Evolutionary conservation across 129 eudicot genomes (phyloP).

Genomic region (Rutidosis leptorrhynchoides): DNA sequence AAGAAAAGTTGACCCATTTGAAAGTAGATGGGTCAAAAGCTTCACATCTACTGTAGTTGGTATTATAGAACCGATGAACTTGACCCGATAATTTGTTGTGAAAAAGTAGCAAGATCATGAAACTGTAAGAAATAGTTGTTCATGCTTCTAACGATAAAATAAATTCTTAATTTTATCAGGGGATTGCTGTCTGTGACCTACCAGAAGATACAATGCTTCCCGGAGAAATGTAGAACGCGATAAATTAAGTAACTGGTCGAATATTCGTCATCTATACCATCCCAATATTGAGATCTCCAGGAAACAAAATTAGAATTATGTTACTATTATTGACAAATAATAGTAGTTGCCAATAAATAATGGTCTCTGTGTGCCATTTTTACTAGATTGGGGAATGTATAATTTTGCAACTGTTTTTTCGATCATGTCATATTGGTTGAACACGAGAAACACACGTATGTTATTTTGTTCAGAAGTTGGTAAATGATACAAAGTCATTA

Average conservation of each 20-base stretch:
- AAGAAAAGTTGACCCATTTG: not conserved
- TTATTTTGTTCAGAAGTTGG: not conserved
- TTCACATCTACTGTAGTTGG: not conserved
- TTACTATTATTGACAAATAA: constrained; percentile 23
- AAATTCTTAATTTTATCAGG: constrained; percentile 37
- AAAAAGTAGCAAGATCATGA: not conserved
- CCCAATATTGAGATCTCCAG: constrained; percentile 20
- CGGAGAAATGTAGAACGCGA: constrained; percentile 67
- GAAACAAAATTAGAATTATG: constrained; percentile 22
- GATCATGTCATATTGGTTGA: constrained; percentile 15
- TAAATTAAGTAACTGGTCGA: constrained; percentile 5
- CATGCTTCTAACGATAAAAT: not conserved
- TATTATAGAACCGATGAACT: not conserved
- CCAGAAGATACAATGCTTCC: constrained; percentile 98
- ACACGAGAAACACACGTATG: constrained; percentile 9
- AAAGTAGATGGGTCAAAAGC: not conserved
- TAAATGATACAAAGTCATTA: not conserved
- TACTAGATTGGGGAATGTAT: constrained; percentile 24
- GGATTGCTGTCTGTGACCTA: constrained; percentile 87
- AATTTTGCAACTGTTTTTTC: constrained; percentile 15
- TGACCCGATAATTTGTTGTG: not conserved
- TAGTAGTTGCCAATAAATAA: constrained; percentile 26
- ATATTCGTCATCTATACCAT: constrained; percentile 9
- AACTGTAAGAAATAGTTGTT: not conserved
- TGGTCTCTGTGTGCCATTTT: constrained; percentile 16